Evolutionary conservation across 2,329 filamentous ascomycete species (phyloP).

Genomic region (Ophiostoma montium): DNA sequence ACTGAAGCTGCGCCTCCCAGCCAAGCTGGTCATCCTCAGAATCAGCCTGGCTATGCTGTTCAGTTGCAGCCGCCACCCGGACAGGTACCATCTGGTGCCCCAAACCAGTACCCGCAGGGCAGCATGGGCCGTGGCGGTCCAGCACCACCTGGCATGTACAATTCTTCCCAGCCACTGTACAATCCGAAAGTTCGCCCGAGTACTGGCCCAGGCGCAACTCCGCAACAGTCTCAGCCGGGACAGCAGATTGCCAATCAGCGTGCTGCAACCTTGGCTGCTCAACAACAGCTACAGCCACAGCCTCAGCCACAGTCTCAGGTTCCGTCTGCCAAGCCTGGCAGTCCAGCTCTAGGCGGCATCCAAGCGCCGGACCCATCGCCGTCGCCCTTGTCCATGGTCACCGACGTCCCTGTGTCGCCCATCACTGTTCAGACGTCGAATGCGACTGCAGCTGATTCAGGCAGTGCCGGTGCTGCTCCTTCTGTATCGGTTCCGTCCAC

Average conservation of each 20-base stretch:
- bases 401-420: background rate
- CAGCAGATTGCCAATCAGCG: background rate
- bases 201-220: background rate
- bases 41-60: background rate
- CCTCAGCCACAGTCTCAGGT: no score
- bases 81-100: background rate
- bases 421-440: background rate
- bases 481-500: background rate
- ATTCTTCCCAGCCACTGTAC: background rate
- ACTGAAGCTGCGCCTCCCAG: background rate
- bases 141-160: background rate
- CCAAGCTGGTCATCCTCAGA: background rate
- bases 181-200: background rate
- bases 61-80: background rate
- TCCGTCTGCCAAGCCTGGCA: no score
- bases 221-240: background rate
- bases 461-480: background rate
- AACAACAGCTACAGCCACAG: background rate
- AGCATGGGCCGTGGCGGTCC: background rate
- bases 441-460: no score
- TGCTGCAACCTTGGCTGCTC: background rate
- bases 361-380: constrained; percentile 1
- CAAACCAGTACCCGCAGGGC: background rate
- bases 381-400: constrained; percentile 6
- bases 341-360: no score